phyloP scores from a whole-genome alignment of 805 yeast species.

The Candida ipomoeae region DNA sequence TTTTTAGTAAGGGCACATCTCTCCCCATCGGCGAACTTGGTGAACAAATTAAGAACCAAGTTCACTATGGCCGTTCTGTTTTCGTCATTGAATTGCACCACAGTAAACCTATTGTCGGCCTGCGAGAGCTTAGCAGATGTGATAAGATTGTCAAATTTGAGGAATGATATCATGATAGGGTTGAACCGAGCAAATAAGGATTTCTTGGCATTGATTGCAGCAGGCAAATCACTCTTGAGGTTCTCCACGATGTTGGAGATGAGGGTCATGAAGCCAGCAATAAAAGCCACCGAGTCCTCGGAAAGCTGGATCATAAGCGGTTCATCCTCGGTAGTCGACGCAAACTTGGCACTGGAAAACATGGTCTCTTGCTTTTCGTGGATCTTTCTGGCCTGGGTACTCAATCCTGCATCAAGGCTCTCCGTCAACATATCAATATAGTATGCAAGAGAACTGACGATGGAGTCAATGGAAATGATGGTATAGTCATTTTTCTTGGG shows the following conservation, averaged over 20 bases:
- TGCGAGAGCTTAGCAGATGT: constrained; percentile 11
- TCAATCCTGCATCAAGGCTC: constrained; percentile 32
- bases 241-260: constrained; percentile 39
- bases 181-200: constrained; percentile 29
- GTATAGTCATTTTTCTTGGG: constrained; percentile 37
- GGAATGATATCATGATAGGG: constrained; percentile 32
- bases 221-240: constrained; percentile 21
- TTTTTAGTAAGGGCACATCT: constrained; percentile 31
- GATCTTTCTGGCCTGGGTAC: constrained; percentile 25
- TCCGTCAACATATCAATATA: constrained; percentile 46
- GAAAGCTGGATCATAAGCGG: constrained; percentile 51
- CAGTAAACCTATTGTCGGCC: constrained; percentile 15
- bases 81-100: constrained; percentile 29
- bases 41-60: constrained; percentile 47
- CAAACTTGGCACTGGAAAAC: constrained; percentile 9
- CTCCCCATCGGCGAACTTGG: constrained; percentile 46
- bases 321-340: constrained; percentile 14
- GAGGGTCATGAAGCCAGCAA: constrained; percentile 70
- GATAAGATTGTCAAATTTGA: constrained; percentile 39
- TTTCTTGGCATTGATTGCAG: constrained; percentile 20
- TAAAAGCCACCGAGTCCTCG: constrained; percentile 73
- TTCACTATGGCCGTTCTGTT: constrained; percentile 34
- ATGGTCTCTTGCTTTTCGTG: constrained; percentile 35
- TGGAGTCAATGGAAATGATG: constrained; percentile 52
- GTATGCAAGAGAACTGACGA: constrained; percentile 50